Conservation (phyloP, 1,139 yeast genomes). For the Debaryomyces psychrophilus region DNA sequence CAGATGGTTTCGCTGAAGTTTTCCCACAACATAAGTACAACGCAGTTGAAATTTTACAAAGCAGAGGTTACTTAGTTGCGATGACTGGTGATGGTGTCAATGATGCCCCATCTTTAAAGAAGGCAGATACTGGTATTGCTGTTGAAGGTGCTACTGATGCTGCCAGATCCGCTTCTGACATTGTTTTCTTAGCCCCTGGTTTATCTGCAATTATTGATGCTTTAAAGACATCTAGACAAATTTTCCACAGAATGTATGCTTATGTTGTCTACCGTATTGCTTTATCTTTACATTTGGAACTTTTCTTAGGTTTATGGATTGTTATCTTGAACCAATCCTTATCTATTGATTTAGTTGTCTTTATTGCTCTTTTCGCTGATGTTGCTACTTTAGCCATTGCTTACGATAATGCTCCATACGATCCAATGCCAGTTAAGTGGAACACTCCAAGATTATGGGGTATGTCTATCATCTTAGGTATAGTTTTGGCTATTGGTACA, state of each 20-base stretch:
- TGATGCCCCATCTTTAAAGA: constrained; percentile 95
- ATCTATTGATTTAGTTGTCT: constrained; percentile 85
- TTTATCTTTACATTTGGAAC: constrained; percentile 87
- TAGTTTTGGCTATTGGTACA: constrained; percentile 82
- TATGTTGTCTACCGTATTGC: constrained; percentile 97
- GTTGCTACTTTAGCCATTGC: constrained; percentile 95
- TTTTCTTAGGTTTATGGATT: constrained; percentile 92
- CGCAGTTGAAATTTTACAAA: constrained; percentile 87
- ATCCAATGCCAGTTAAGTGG: constrained; percentile 98
- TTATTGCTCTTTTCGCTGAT: constrained; percentile 94
- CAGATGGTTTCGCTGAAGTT: constrained; percentile 97
- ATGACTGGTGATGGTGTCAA: constrained; percentile 99
- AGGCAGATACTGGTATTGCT: constrained; percentile 97
- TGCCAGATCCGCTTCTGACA: constrained; percentile 95
- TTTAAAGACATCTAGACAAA: constrained; percentile 90
- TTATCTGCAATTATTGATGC: constrained; percentile 94
- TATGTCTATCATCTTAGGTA: constrained; percentile 85
- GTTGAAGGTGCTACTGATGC: constrained; percentile 98
- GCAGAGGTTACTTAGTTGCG: constrained; percentile 94
- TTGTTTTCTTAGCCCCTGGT: constrained; percentile 96
- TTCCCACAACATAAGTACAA: constrained; percentile 96
- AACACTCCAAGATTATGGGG: constrained; percentile 97
- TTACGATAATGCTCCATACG: constrained; percentile 97
- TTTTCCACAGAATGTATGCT: constrained; percentile 98
- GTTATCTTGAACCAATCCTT: constrained; percentile 84